Conservation (phyloP, 2,329 filamentous ascomycete genomes). For the Ceratocystis colombiana region DNA sequence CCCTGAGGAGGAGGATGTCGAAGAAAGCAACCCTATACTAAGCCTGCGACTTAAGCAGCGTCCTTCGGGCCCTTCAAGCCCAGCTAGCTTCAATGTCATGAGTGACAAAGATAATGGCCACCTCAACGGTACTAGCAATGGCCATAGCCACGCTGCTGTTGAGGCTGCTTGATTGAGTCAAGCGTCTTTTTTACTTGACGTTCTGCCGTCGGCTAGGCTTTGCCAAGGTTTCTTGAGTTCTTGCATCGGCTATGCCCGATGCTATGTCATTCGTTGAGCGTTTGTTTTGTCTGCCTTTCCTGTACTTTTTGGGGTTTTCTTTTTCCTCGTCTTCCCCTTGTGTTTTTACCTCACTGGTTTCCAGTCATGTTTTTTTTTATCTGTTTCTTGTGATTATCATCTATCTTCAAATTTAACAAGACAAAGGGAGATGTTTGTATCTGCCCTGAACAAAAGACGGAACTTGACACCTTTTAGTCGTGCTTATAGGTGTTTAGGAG, state of each 20-base stretch:
- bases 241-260: slow-evolving; percentile 18
- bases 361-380: slow-evolving; percentile 11
- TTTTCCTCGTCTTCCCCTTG: not conserved
- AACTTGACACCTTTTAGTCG: not conserved
- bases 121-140: slow-evolving; percentile 12
- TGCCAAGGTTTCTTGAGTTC: not conserved
- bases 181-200: not conserved
- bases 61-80: slow-evolving; percentile 29
- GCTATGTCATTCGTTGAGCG: not conserved
- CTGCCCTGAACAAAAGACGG: slow-evolving; percentile 17
- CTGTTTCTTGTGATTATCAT: slow-evolving; percentile 20
- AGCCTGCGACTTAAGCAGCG: slow-evolving; percentile 47
- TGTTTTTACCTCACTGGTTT: not conserved
- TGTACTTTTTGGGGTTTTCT: not conserved
- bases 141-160: slow-evolving; percentile 14
- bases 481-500: not conserved
- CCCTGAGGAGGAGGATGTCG: slow-evolving; percentile 88
- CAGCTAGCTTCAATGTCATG: slow-evolving; percentile 23
- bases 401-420: slow-evolving; percentile 20
- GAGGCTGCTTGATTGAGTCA: slow-evolving; percentile 17
- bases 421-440: slow-evolving; percentile 21
- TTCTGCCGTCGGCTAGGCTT: not conserved
- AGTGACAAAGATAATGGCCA: slow-evolving; percentile 21
- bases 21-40: slow-evolving; percentile 53
- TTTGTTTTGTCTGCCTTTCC: not conserved